A percentile compares a stretch with the other conserved stretches of the same genome.
These are phyloP conservation scores for Pulveroboletus sp. DNA, from an alignment of 768 basidiomycete species.

Conservation along the genomic window DNA sequence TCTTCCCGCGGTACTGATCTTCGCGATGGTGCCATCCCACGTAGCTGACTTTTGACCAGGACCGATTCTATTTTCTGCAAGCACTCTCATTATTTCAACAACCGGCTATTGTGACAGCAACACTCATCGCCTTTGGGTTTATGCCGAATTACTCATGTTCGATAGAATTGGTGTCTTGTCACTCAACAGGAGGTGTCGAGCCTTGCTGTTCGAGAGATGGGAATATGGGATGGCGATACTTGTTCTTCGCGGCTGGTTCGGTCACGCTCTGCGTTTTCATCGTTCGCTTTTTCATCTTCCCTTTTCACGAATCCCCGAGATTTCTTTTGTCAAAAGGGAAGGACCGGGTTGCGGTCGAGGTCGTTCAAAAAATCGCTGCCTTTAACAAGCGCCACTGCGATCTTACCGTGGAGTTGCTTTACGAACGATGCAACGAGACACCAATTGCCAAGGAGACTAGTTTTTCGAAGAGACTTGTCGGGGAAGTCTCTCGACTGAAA, in stretches of 20 bases:
- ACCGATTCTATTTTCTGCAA: conserved; percentile 14
- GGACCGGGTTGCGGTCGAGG: conserved; percentile 11
- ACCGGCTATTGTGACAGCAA: background rate
- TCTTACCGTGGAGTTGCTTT: conserved; percentile 14
- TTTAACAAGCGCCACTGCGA: conserved; percentile 9
- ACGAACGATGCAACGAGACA: conserved; percentile 2
- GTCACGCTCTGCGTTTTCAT: conserved; percentile 12
- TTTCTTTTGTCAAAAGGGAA: conserved; percentile 16
- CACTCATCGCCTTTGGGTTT: conserved; percentile 7
- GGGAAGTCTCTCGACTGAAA: conserved; percentile 9
- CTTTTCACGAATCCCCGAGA: conserved; percentile 14
- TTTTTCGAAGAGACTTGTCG: background rate
- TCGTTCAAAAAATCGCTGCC: conserved; percentile 12
- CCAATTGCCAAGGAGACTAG: background rate
- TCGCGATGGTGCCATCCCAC: background rate
- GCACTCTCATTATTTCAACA: conserved; percentile 11
- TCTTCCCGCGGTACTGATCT: conserved; percentile 8
- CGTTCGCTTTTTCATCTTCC: conserved; percentile 16
- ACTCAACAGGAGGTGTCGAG: conserved; percentile 4
- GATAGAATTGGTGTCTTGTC: conserved; percentile 9
- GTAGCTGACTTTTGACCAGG: conserved; percentile 1
- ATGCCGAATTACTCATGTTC: conserved; percentile 17
- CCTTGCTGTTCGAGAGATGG: conserved; percentile 15
- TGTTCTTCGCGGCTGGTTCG: conserved; percentile 5
- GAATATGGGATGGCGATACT: conserved; percentile 23